Evolutionary conservation across 1,284 basidiomycete species (phyloP), one percentile per base, ranked within the genome.

Genomic region (Sparassis latifolia): DNA sequence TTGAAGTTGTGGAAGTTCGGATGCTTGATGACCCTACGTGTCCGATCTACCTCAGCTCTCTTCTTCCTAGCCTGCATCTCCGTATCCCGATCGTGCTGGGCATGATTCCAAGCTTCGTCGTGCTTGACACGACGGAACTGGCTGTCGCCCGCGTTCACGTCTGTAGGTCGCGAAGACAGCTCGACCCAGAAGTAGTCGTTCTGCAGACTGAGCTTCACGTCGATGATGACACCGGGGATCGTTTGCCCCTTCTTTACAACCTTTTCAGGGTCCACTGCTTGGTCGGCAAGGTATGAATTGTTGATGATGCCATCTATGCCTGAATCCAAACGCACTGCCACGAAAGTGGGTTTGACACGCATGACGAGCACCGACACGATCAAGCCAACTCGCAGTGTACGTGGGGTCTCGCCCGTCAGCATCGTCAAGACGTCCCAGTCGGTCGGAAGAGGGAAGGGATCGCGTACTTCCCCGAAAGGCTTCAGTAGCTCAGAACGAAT

Each of bases 1-100:
- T 93, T 96, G 77, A 97, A 89, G 66, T 97, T 93, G 66, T 96
- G 92, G 81, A 97, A 99, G 70, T 97, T 95, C 2, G 97, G 97
- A 67, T 99, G 97, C 66, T 98, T 95, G 74, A 99, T 92, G 44
- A 96, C 84, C 30, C 97, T 79, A 55, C 92, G 84, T 48, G 83
- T 79, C 63, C 81, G 75, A 64, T 89, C 80, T 42, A 84, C 82
- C 66, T 92, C 84, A 2, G 88, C 83, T 44, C 87, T 77, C 69
- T 93, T 95, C 72, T 91, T 93, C 56, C 89, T 79, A n/a, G 78
- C 80, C 52, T 86, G 76, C 51, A 91, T 74, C 49, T 92, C 87
- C 53, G 75, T 70, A 63, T 96, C 92, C 51, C 84, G 84, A 40
- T 83, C 77, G 47, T 76, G 74, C 51, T 81, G 83, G 29, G 74